Conservation (phyloP, 441 rosid genomes). For the Populus hybrid region DNA sequence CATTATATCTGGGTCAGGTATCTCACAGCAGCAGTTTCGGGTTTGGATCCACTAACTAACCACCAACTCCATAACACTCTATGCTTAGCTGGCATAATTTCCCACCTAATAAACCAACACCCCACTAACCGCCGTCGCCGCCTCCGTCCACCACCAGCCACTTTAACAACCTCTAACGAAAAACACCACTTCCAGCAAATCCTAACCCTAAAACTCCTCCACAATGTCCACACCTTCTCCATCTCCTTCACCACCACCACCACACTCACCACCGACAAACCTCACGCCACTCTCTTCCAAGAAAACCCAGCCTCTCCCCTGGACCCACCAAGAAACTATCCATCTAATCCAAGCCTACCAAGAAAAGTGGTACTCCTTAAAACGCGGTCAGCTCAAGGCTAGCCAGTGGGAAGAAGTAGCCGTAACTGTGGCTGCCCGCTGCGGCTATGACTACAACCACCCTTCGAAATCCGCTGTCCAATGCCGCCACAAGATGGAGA, state of each 20-base stretch:
- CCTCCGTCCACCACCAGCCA: neutral
- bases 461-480: conserved; percentile 67
- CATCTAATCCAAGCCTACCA: conserved; percentile 72
- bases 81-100: neutral
- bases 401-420: conserved; percentile 86
- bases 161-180: neutral
- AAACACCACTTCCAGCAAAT: neutral
- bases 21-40: neutral
- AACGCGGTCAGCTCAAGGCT: conserved; percentile 80
- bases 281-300: conserved; percentile 31
- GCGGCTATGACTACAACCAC: conserved; percentile 44
- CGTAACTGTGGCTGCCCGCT: conserved; percentile 48
- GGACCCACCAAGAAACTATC: conserved; percentile 76
- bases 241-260: conserved; percentile 31
- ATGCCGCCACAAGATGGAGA: conserved; percentile 99
- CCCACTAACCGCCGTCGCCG: neutral
- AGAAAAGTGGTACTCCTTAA: conserved; percentile 69
- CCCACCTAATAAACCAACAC: conserved; percentile 4
- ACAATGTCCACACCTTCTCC: conserved; percentile 19
- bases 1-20: neutral
- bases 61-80: neutral
- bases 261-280: conserved; percentile 22
- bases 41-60: neutral
- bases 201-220: neutral
- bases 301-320: conserved; percentile 74